phyloP scores from a whole-genome alignment of 2,329 filamentous ascomycete genomes.

The Metarhizium brunneum region DNA sequence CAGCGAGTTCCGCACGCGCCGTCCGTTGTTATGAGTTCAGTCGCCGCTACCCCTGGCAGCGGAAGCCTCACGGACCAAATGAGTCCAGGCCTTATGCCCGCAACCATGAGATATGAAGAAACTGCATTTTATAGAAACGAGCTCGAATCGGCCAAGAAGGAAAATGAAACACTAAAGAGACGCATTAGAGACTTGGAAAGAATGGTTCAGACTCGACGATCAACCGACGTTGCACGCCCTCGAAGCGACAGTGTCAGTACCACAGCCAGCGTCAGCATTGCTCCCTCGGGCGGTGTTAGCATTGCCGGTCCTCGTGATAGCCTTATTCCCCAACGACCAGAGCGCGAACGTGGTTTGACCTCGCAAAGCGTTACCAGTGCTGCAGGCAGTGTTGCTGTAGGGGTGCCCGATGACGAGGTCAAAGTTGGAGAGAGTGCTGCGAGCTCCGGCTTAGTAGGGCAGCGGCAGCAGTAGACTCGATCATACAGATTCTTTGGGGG shows the following conservation, averaged over 20 bases:
- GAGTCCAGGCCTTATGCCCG: constrained; percentile 45
- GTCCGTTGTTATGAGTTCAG: constrained; percentile 25
- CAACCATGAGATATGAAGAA: constrained; percentile 53
- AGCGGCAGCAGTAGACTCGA: neutral
- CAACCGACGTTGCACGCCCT: constrained; percentile 35
- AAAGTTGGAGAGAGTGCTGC: constrained; percentile 54
- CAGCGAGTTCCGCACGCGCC: constrained; percentile 30
- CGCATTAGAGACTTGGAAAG: constrained; percentile 54
- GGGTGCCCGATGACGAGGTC: constrained; percentile 51
- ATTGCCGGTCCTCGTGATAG: constrained; percentile 37
- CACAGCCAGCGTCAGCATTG: constrained; percentile 37
- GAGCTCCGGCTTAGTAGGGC: constrained; percentile 25
- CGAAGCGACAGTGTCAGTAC: constrained; percentile 46
- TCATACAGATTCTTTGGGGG: neutral
- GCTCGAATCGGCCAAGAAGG: constrained; percentile 50
- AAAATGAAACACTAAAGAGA: constrained; percentile 54
- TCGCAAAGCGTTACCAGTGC: constrained; percentile 35
- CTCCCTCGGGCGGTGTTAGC: constrained; percentile 26
- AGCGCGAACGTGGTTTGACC: constrained; percentile 33
- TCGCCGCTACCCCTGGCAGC: constrained; percentile 32
- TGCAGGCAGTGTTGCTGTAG: constrained; percentile 36
- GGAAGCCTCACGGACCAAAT: constrained; percentile 27
- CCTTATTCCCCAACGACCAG: constrained; percentile 18
- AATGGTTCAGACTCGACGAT: constrained; percentile 37
- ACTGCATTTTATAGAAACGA: constrained; percentile 50